Evolutionary conservation across 2,329 filamentous ascomycete genomes (phyloP).

Genomic region (Parafenestella ontariensis): DNA sequence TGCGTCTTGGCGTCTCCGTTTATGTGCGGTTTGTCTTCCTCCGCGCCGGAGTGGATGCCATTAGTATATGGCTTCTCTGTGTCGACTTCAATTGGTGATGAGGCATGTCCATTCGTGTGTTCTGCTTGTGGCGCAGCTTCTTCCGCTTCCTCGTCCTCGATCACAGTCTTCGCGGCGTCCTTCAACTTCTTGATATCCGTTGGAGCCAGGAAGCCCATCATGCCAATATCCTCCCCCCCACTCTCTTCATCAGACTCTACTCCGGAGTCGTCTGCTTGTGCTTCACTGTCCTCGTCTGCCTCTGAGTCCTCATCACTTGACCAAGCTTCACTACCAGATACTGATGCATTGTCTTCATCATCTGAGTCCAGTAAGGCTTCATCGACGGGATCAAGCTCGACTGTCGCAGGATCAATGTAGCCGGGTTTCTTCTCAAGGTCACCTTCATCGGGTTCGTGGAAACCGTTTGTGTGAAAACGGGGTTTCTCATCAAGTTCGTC

Average conservation of each 20-base stretch:
- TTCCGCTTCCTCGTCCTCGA: constrained; percentile 44
- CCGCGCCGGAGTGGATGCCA: constrained; percentile 9
- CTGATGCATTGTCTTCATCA: constrained; percentile 34
- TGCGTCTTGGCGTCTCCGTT: constrained; percentile 17
- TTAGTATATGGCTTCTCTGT: constrained; percentile 49
- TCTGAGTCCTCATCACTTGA: constrained; percentile 47
- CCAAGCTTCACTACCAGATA: constrained; percentile 47
- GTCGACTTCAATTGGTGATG: constrained; percentile 52
- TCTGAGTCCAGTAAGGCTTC: constrained; percentile 49
- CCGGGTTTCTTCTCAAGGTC: constrained; percentile 19
- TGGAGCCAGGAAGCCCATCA: constrained; percentile 46
- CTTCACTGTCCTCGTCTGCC: constrained; percentile 25
- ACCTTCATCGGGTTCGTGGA: constrained; percentile 24
- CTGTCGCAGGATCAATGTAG: constrained; percentile 44
- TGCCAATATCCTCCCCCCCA: constrained; percentile 41
- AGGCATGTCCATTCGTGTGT: constrained; percentile 38
- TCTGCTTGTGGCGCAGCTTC: constrained; percentile 38
- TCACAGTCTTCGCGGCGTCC: constrained; percentile 34
- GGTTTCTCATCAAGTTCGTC: constrained; percentile 16
- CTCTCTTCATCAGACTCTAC: constrained; percentile 39
- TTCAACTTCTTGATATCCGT: constrained; percentile 47
- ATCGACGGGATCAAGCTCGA: constrained; percentile 52
- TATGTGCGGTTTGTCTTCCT: constrained; percentile 11
- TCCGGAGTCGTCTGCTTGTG: constrained; percentile 22
- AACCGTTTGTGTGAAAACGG: constrained; percentile 29